A percentile compares a stretch with the other conserved stretches of the same genome.
Conservation (phyloP, 2,329 filamentous ascomycete genomes). For the Penicillium sclerotiorum region DNA sequence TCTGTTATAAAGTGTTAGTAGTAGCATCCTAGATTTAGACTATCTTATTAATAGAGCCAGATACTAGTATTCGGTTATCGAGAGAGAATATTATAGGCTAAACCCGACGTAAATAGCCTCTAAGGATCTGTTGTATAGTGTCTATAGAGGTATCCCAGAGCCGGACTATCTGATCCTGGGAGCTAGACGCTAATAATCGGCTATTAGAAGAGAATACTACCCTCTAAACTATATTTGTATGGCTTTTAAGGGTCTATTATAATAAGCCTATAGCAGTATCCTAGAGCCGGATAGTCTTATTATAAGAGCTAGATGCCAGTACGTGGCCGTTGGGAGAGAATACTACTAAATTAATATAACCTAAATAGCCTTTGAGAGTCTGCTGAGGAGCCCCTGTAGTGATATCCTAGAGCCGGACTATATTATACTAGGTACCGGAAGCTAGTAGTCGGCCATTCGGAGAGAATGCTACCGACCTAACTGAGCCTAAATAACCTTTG, state of each 20-base stretch:
- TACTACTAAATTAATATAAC: too few species aligned
- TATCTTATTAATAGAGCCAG: background rate
- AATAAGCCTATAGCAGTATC: too few species aligned
- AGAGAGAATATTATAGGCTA: background rate
- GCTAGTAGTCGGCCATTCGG: too few species aligned
- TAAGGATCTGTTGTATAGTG: background rate
- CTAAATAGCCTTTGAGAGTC: too few species aligned
- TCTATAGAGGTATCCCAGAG: slow-evolving; percentile 1
- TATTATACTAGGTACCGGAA: too few species aligned
- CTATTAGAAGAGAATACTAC: background rate
- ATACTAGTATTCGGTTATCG: background rate
- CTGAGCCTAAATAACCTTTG: too few species aligned
- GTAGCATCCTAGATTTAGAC: background rate
- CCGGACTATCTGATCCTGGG: background rate
- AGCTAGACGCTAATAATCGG: background rate
- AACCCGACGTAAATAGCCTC: background rate
- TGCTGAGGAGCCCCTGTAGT: too few species aligned
- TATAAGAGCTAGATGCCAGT: too few species aligned
- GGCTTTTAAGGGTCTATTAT: background rate
- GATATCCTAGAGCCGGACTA: too few species aligned
- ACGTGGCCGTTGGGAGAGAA: too few species aligned
- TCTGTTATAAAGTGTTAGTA: background rate
- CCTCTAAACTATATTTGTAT: background rate
- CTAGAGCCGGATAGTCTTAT: too few species aligned
- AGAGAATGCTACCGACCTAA: too few species aligned